Percentiles rank a stretch among this genome's conserved stretches.
Evolutionary conservation across 441 rosid species (phyloP).

Genomic region (Arabidopsis lyrata): DNA sequence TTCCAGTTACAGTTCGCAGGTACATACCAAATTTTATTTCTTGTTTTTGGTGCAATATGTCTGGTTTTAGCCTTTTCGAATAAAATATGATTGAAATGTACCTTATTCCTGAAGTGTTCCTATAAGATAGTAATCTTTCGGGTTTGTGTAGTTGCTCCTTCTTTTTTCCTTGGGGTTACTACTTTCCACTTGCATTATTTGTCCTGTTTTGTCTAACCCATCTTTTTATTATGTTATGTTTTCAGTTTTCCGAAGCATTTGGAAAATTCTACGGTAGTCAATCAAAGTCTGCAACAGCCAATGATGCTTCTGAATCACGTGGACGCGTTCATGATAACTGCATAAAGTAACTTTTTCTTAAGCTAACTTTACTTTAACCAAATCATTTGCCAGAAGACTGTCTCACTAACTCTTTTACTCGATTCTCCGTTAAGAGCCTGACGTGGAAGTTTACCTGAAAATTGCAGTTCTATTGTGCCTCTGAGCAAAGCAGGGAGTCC

Average conservation of each 20-base stretch:
- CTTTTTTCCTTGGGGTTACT: neutral
- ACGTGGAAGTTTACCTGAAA: slow-evolving; percentile 29
- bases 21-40: slow-evolving; percentile 29
- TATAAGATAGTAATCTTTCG: neutral
- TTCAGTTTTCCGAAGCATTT: slow-evolving; percentile 92
- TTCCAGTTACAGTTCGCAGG: slow-evolving; percentile 92
- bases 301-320: slow-evolving; percentile 62
- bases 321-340: slow-evolving; percentile 87
- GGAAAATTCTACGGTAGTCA: slow-evolving; percentile 86
- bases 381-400: slow-evolving; percentile 5
- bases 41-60: slow-evolving; percentile 15
- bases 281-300: slow-evolving; percentile 69
- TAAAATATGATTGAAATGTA: slow-evolving; percentile 7
- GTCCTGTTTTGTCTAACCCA: neutral
- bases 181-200: neutral
- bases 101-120: slow-evolving; percentile 3
- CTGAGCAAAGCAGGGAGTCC: slow-evolving; percentile 56
- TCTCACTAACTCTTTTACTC: neutral
- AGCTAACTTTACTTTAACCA: slow-evolving; percentile 7
- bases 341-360: slow-evolving; percentile 59
- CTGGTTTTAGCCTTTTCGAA: neutral
- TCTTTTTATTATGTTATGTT: slow-evolving; percentile 18
- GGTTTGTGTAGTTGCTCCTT: neutral
- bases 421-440: slow-evolving; percentile 24
- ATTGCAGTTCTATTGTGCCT: slow-evolving; percentile 72